phyloP scores from a whole-genome alignment of 768 basidiomycete species.

The Lactarius tabidus region DNA sequence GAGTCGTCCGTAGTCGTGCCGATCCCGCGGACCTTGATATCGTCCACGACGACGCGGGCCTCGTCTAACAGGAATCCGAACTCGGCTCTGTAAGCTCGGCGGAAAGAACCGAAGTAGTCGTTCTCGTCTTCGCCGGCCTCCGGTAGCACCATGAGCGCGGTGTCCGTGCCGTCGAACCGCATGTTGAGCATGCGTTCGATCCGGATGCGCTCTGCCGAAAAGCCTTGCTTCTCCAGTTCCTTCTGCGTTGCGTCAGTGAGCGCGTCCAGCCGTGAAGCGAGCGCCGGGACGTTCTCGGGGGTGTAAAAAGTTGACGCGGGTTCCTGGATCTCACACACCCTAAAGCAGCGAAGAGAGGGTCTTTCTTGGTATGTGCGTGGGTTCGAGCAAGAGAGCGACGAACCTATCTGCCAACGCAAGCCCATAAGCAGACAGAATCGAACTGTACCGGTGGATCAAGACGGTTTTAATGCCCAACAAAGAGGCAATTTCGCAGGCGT shows the following conservation, averaged over 20 bases:
- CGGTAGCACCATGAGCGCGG: slow-evolving; percentile 82
- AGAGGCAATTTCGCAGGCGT: slow-evolving; percentile 88
- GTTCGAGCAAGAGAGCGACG: slow-evolving; percentile 17
- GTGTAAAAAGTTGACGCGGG: slow-evolving; percentile 81
- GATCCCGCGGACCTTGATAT: slow-evolving; percentile 87
- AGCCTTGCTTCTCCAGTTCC: slow-evolving; percentile 79
- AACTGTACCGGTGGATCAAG: slow-evolving; percentile 86
- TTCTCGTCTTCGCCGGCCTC: slow-evolving; percentile 52
- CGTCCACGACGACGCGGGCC: slow-evolving; percentile 83
- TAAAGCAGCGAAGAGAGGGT: slow-evolving; percentile 28
- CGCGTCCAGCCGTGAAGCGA: slow-evolving; percentile 65
- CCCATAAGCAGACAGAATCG: slow-evolving; percentile 90
- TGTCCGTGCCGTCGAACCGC: slow-evolving; percentile 93
- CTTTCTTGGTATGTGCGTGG: neutral
- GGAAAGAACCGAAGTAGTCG: slow-evolving; percentile 81
- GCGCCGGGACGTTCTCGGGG: slow-evolving; percentile 46
- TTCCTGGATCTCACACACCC: slow-evolving; percentile 85
- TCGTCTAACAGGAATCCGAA: slow-evolving; percentile 90
- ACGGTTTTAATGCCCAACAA: slow-evolving; percentile 85
- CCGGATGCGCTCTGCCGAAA: slow-evolving; percentile 64
- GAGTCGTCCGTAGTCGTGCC: slow-evolving; percentile 86
- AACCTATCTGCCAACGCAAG: slow-evolving; percentile 83
- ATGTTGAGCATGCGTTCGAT: slow-evolving; percentile 85
- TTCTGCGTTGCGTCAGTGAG: slow-evolving; percentile 56
- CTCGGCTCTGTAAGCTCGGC: slow-evolving; percentile 73